These are phyloP conservation scores for Acanthamoeba polyphaga DNA, from an alignment of 208 protist genomes.

Conservation along the genomic window DNA sequence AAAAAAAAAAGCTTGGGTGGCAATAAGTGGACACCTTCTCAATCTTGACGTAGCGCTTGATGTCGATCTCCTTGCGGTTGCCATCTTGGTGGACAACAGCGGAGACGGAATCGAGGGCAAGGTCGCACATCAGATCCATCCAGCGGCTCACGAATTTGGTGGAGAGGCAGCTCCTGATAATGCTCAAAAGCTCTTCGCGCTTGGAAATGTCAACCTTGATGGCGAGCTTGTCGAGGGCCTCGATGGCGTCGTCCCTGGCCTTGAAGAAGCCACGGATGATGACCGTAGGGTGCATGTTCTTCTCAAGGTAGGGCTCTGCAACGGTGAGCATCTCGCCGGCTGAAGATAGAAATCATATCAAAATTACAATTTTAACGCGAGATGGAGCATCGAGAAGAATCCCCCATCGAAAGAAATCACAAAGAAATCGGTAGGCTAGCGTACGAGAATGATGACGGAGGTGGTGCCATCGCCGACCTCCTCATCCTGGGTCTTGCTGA, in stretches of 20 bases:
- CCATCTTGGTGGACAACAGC: slow-evolving; percentile 94
- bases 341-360: slow-evolving; percentile 70
- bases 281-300: slow-evolving; percentile 98
- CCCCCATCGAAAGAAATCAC: no score
- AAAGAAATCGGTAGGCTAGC: background rate
- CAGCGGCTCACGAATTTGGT: slow-evolving; percentile 99
- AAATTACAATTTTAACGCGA: background rate
- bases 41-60: slow-evolving; percentile 99
- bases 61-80: slow-evolving; percentile 97
- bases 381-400: no score
- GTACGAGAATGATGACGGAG: slow-evolving; percentile 98
- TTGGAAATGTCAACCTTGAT: slow-evolving; percentile 95
- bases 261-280: slow-evolving; percentile 98
- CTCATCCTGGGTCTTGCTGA: slow-evolving; percentile 99
- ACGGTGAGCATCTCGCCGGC: slow-evolving; percentile 98
- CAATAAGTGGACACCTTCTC: slow-evolving; percentile 92
- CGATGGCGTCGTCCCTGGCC: slow-evolving; percentile 97
- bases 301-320: slow-evolving; percentile 98
- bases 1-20: background rate
- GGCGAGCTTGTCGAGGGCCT: slow-evolving; percentile 94
- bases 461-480: slow-evolving; percentile 99
- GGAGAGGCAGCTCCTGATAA: slow-evolving; percentile 97
- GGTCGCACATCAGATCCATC: slow-evolving; percentile 96
- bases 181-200: slow-evolving; percentile 92
- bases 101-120: slow-evolving; percentile 99